Percentiles rank a stretch among this genome's conserved stretches.
phyloP scores from a whole-genome alignment of 2,329 filamentous ascomycete genomes.

The Paradendryphiella salina region DNA sequence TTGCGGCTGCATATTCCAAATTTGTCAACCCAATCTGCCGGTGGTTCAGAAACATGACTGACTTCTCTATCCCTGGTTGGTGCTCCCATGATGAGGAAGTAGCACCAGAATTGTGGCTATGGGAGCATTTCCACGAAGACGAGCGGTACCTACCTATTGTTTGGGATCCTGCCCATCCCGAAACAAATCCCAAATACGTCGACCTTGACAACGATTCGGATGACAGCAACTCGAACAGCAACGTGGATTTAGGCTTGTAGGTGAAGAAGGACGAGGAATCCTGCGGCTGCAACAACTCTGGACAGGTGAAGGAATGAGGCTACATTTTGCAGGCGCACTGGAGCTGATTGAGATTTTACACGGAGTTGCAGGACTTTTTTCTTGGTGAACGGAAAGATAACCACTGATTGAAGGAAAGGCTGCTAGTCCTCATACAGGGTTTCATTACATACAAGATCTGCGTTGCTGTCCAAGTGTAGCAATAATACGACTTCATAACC shows the following conservation, averaged over 20 bases:
- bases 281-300: rapidly evolving
- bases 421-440: not conserved
- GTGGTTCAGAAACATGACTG: too few species aligned
- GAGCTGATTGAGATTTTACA: not conserved
- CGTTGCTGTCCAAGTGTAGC: not conserved
- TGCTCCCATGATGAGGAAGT: not conserved
- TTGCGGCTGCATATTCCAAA: too few species aligned
- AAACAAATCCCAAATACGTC: not conserved
- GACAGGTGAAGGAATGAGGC: rapidly evolving
- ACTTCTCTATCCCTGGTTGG: not conserved
- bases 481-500: too few species aligned
- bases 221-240: not conserved
- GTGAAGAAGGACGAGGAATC: not conserved
- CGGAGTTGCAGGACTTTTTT: not conserved
- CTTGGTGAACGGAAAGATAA: not conserved
- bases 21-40: not conserved
- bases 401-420: not conserved
- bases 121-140: constrained; percentile 2
- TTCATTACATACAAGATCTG: not conserved
- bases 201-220: not conserved
- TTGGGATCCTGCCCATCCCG: not conserved
- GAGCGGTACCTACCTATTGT: constrained; percentile 2
- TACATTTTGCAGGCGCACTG: not conserved
- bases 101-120: constrained; percentile 2
- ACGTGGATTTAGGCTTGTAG: not conserved